phyloP scores from a whole-genome alignment of 305 asterid species.

The Vinca major region DNA sequence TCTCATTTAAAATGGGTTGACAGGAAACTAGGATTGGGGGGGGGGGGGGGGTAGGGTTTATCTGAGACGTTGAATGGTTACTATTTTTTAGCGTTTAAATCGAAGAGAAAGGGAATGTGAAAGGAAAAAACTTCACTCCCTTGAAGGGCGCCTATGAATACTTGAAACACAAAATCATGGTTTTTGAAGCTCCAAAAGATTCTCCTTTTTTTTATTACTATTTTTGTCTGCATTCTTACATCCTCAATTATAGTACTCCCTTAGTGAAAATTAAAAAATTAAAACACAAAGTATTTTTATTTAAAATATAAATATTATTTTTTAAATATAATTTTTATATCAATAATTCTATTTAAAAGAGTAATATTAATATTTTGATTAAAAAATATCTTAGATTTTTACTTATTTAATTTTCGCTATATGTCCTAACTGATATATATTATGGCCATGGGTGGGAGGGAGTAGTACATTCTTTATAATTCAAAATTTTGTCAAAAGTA shows the following conservation, averaged over 20 bases:
- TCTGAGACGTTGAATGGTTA: not conserved
- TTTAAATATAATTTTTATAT: too few relatives aligned
- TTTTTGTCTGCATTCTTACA: not conserved
- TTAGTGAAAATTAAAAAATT: too few relatives aligned
- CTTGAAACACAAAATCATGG: not conserved
- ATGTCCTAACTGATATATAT: too few relatives aligned
- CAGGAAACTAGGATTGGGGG: not conserved
- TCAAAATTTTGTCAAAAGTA: too few relatives aligned
- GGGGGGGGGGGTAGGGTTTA: conserved; percentile 4
- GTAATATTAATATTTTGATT: too few relatives aligned
- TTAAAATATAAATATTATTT: too few relatives aligned
- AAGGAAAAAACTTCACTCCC: conserved; percentile 1
- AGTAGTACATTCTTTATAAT: too few relatives aligned
- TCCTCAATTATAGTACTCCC: not conserved
- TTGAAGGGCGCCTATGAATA: not conserved
- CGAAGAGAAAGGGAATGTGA: conserved; percentile 2
- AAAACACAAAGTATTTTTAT: too few relatives aligned
- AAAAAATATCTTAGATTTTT: too few relatives aligned
- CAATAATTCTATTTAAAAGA: too few relatives aligned
- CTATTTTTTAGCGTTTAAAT: not conserved
- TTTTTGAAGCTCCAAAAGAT: conserved; percentile 13
- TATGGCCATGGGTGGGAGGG: too few relatives aligned
- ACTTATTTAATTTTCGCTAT: too few relatives aligned
- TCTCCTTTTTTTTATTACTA: not conserved
- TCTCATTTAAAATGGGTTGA: conserved; percentile 1